Conservation (phyloP, 2,329 filamentous ascomycete genomes). For the Plenodomus lindquistii region DNA sequence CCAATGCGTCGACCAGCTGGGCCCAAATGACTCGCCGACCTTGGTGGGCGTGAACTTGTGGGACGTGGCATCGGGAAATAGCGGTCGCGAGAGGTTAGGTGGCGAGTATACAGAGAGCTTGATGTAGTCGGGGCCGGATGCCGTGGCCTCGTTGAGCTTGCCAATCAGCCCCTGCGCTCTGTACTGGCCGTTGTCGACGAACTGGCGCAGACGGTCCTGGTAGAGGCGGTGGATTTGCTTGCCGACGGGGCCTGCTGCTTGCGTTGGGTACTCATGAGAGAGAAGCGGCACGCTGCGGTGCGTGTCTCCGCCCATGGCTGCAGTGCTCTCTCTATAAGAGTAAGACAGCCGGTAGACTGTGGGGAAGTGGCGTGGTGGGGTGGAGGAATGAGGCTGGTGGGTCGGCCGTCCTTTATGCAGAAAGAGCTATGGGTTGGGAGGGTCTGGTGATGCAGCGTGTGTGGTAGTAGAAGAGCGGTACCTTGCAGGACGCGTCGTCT, state of each 20-base stretch:
- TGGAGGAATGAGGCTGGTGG: neutral
- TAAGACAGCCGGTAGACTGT: too few relatives aligned
- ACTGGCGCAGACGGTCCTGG: conserved; percentile 78
- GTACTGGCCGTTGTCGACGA: conserved; percentile 74
- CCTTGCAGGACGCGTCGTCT: conserved; percentile 26
- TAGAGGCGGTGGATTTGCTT: conserved; percentile 77
- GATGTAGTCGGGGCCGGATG: conserved; percentile 73
- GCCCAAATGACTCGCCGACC: conserved; percentile 81
- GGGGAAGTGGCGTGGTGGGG: neutral
- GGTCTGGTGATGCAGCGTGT: conserved; percentile 10
- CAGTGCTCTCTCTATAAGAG: too few relatives aligned
- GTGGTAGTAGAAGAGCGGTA: conserved; percentile 19
- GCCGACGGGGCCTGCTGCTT: conserved; percentile 43
- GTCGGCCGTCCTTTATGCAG: too few relatives aligned
- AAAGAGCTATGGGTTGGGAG: too few relatives aligned
- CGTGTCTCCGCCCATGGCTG: conserved; percentile 43
- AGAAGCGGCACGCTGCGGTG: conserved; percentile 32
- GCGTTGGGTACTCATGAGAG: conserved; percentile 36
- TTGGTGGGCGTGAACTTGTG: conserved; percentile 75
- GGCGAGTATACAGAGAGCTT: conserved; percentile 86
- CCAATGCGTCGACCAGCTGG: conserved; percentile 98
- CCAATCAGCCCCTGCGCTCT: conserved; percentile 72
- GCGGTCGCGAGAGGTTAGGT: conserved; percentile 76
- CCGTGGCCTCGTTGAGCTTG: conserved; percentile 71
- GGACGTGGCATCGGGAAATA: conserved; percentile 80